Percentiles rank a stretch among this genome's conserved stretches.
Conservation (phyloP, 2,329 filamentous ascomycete genomes). For the Monosporascus sp. region DNA sequence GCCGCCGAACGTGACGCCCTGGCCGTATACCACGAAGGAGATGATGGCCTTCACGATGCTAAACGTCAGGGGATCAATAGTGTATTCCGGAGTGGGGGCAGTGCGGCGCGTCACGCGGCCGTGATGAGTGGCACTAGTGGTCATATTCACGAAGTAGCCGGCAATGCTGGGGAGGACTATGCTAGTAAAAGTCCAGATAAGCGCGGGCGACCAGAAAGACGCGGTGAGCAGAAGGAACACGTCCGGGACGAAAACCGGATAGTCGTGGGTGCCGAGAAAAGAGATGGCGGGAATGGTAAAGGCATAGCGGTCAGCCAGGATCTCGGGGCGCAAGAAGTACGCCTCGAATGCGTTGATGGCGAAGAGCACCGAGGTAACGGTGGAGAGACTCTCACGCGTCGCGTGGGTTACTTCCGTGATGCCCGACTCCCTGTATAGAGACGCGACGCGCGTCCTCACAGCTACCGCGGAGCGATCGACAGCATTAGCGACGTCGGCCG, state of each 20-base stretch:
- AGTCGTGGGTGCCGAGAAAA: slow-evolving; percentile 50
- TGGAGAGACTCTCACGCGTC: slow-evolving; percentile 66
- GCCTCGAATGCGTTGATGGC: slow-evolving; percentile 66
- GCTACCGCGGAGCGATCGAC: slow-evolving; percentile 68
- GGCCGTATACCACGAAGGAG: slow-evolving; percentile 74
- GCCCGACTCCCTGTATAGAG: slow-evolving; percentile 60
- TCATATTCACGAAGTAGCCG: slow-evolving; percentile 91
- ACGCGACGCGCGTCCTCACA: slow-evolving; percentile 60
- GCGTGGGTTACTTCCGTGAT: slow-evolving; percentile 61
- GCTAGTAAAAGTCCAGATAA: slow-evolving; percentile 72
- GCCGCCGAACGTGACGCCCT: slow-evolving; percentile 59
- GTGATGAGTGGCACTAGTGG: slow-evolving; percentile 36
- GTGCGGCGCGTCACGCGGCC: slow-evolving; percentile 41
- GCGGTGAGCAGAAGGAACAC: slow-evolving; percentile 71
- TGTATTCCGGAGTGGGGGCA: slow-evolving; percentile 44
- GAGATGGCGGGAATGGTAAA: slow-evolving; percentile 65
- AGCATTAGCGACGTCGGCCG: slow-evolving; percentile 69
- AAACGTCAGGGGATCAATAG: slow-evolving; percentile 82
- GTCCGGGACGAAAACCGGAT: slow-evolving; percentile 69
- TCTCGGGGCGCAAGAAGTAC: slow-evolving; percentile 61
- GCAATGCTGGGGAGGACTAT: slow-evolving; percentile 63
- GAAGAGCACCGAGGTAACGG: slow-evolving; percentile 66
- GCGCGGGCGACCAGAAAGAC: slow-evolving; percentile 78
- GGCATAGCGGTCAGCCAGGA: slow-evolving; percentile 67
- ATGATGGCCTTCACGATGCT: slow-evolving; percentile 83